Conservation (phyloP, 345 rosid genomes). For the Eutrema yunnanense region DNA sequence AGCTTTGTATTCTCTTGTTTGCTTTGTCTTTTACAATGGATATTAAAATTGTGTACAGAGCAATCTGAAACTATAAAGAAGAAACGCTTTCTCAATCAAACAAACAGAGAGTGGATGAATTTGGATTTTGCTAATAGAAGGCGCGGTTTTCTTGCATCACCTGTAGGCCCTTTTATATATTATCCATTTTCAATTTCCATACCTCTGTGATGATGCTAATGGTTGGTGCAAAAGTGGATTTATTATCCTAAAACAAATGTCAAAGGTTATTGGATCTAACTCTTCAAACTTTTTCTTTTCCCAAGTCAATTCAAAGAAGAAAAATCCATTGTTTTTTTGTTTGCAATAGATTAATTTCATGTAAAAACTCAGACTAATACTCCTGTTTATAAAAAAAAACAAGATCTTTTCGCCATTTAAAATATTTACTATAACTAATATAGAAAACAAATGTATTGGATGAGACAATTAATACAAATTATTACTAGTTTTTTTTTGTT, state of each 20-base stretch:
- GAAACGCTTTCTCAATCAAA: not conserved
- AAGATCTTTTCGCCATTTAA: too few relatives aligned
- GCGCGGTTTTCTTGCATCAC: conserved; percentile 34
- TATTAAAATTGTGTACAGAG: conserved; percentile 51
- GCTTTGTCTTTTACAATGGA: too few relatives aligned
- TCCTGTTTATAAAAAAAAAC: too few relatives aligned
- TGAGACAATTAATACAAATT: too few relatives aligned
- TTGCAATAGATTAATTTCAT: not conserved
- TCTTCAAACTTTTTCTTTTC: not conserved
- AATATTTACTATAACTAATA: too few relatives aligned
- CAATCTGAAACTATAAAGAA: conserved; percentile 45
- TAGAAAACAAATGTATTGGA: too few relatives aligned
- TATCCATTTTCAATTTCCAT: not conserved
- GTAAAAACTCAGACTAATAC: not conserved
- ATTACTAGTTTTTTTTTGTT: too few relatives aligned
- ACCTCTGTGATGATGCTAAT: conserved; percentile 15
- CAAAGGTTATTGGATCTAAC: conserved; percentile 11
- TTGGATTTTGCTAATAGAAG: conserved; percentile 15
- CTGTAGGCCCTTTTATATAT: not conserved
- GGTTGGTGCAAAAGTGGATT: conserved; percentile 26
- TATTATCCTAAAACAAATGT: conserved; percentile 9
- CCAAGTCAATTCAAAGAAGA: not conserved
- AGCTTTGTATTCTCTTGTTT: too few relatives aligned
- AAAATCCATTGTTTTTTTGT: not conserved
- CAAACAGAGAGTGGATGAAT: conserved; percentile 5